Evolutionary conservation across 768 basidiomycete genomes (phyloP).

Genomic region (Mycena albidolilacea): DNA sequence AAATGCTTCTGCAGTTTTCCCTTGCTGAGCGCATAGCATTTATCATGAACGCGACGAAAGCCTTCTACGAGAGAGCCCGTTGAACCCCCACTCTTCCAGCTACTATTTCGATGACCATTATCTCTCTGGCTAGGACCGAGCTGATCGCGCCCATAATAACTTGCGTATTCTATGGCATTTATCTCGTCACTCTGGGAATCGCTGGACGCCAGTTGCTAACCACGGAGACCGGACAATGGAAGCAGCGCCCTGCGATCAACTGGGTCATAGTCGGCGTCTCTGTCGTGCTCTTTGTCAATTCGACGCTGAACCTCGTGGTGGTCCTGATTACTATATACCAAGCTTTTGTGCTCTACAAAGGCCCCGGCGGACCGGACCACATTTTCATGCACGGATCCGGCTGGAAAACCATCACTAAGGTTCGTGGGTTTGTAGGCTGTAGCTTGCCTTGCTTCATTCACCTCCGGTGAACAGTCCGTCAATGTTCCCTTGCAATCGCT

Average conservation of each 20-base stretch:
- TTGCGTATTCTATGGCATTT: background rate
- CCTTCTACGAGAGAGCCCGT: too few species aligned
- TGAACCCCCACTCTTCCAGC: too few species aligned
- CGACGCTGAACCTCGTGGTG: background rate
- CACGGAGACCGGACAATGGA: background rate
- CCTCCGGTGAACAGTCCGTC: background rate
- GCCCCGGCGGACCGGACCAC: background rate
- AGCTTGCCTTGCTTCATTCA: background rate
- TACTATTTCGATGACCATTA: too few species aligned
- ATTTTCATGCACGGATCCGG: background rate
- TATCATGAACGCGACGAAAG: too few species aligned
- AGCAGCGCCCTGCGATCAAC: background rate
- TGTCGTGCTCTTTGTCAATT: background rate
- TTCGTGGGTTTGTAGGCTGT: background rate
- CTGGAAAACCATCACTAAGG: background rate
- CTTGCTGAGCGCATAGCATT: too few species aligned
- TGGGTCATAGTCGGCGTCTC: background rate
- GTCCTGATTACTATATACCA: background rate
- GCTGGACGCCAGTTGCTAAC: background rate
- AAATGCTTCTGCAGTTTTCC: too few species aligned
- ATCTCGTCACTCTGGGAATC: background rate
- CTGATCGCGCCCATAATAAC: background rate
- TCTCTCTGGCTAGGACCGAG: too few species aligned
- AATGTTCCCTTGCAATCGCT: background rate
- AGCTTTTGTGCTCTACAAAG: background rate